Evolutionary conservation across 345 rosid species (phyloP).

Genomic region (Salix udensis): DNA sequence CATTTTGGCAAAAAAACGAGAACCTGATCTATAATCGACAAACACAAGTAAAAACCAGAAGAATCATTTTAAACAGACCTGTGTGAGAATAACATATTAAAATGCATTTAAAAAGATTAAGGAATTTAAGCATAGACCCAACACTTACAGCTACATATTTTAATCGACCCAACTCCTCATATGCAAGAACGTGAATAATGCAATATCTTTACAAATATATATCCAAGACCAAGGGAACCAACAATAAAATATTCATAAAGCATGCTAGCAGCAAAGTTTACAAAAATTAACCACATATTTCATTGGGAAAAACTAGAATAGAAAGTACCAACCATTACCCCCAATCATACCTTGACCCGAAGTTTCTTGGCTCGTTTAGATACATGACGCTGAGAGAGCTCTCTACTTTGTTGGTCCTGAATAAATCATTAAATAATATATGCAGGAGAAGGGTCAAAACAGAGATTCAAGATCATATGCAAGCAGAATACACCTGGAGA

Average conservation of each 20-base stretch:
- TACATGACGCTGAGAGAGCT: conserved; percentile 87
- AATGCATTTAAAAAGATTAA: not conserved
- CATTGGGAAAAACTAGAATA: not conserved
- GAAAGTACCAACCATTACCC: conserved; percentile 2
- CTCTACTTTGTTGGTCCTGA: conserved; percentile 98
- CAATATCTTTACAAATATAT: not conserved
- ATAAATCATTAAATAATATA: not conserved
- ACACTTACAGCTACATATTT: not conserved
- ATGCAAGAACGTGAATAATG: not conserved
- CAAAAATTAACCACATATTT: not conserved
- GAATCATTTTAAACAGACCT: not conserved
- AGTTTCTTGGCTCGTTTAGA: conserved; percentile 91
- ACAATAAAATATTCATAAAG: not conserved
- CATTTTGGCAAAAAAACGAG: not conserved
- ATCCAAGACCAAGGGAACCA: not conserved
- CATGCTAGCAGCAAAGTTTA: not conserved
- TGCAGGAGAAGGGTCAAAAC: not conserved
- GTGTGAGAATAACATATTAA: not conserved
- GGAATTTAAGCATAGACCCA: not conserved
- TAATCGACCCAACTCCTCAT: not conserved
- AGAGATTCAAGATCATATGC: not conserved
- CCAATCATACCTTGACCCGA: conserved; percentile 62
- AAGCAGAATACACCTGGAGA: not conserved
- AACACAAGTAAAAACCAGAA: not conserved
- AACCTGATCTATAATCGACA: not conserved